phyloP scores from a whole-genome alignment of 305 asterid genomes.

The Fraxinus paxiana region DNA sequence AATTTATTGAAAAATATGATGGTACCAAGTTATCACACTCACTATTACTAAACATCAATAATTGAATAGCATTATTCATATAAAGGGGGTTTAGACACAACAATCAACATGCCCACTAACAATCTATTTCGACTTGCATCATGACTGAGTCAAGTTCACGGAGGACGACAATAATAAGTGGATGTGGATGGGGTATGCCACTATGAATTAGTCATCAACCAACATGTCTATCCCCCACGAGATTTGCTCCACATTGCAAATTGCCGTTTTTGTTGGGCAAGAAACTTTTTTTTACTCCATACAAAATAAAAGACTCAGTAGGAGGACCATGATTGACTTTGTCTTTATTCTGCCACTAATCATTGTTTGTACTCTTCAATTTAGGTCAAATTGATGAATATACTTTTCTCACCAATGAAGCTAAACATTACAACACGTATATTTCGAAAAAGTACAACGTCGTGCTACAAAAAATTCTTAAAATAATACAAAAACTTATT shows the following conservation, averaged over 20 bases:
- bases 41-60: neutral
- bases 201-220: neutral
- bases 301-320: neutral
- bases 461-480: neutral
- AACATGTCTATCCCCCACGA: neutral
- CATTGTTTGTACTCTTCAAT: neutral
- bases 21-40: neutral
- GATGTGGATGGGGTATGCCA: neutral
- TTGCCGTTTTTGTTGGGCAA: neutral
- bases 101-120: neutral
- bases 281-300: neutral
- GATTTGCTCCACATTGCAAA: neutral
- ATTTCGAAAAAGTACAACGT: neutral
- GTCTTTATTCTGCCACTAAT: neutral
- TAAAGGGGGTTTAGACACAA: neutral
- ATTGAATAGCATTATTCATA: no score
- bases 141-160: neutral
- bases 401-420: neutral
- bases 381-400: neutral
- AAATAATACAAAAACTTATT: neutral
- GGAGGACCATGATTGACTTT: neutral
- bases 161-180: neutral
- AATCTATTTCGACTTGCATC: neutral
- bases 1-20: neutral
- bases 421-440: neutral